Evolutionary conservation across 2,329 filamentous ascomycete species (phyloP).

Genomic region (Sporothrix humicola): DNA sequence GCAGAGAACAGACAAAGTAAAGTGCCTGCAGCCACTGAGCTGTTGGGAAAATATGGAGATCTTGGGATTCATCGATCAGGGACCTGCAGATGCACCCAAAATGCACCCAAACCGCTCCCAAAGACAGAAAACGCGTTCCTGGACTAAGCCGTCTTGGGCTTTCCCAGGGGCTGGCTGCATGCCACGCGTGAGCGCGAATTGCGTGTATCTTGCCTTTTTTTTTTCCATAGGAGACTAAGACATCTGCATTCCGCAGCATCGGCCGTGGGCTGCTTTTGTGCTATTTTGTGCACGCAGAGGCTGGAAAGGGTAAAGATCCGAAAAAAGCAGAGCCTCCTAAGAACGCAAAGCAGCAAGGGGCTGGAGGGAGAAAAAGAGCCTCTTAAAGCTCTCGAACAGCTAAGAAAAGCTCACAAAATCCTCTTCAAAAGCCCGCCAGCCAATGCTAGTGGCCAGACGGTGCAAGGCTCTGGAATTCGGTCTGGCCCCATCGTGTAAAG

Average conservation of each 20-base stretch:
- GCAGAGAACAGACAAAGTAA: not conserved
- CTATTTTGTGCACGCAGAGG: not conserved
- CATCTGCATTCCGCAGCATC: constrained; percentile 28
- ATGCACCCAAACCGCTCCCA: not conserved
- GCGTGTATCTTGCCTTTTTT: constrained; percentile 19
- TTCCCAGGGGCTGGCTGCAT: constrained; percentile 32
- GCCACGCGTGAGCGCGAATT: constrained; percentile 22
- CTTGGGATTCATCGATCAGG: not conserved
- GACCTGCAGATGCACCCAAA: constrained; percentile 1
- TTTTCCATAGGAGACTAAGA: not conserved
- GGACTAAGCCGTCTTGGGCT: constrained; percentile 26
- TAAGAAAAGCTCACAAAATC: not conserved
- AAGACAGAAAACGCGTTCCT: constrained; percentile 19
- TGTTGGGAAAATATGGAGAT: not conserved
- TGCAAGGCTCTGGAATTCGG: constrained; percentile 33
- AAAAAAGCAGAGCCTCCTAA: not conserved
- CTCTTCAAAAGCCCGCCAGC: not conserved
- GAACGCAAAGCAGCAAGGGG: constrained; percentile 29
- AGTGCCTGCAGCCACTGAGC: constrained; percentile 14
- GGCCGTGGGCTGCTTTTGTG: not conserved
- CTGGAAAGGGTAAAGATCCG: constrained; percentile 7
- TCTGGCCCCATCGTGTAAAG: not conserved
- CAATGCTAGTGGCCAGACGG: not conserved
- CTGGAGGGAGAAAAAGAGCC: constrained; percentile 22
- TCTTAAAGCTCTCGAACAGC: not conserved